Evolutionary conservation across 495 filamentous ascomycete species (phyloP), one percentile per base, ranked within the genome.

Genomic region (Hypoxylon intermedium): DNA sequence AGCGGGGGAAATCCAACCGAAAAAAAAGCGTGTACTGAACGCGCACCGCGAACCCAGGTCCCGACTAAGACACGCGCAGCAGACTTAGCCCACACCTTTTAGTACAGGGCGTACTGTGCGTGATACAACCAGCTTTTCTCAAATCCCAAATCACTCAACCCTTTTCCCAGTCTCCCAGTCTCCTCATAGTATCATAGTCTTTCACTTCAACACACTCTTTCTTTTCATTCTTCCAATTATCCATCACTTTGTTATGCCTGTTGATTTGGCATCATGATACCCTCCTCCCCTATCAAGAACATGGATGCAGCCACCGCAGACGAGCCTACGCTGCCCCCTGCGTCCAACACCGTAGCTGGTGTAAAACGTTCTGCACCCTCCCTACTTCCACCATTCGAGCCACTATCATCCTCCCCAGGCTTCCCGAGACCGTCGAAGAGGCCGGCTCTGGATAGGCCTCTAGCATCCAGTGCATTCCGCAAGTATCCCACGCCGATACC

Each of bases 371-470:
- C 89, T 36, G 88, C 88, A 58, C 82, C 89, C 13, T 84, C 91
- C 52, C 74, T 98, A 43, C 84, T 98, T 31, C 94, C 94, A 54
- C 88, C 94, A 5, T 97, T 98, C 74, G 94, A 98, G 76, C 94
- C 92, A 26, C 80, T 89, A 51, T 93, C 90, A 45, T 95, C 92
- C 9, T 96, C 93, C 24, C 94, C 93, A 20, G 85, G 80, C 55
- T 83, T 93, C 53, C 91, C 92, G 61, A 83, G 89, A 34, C 85
- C 89, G 11, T 77, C 80, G 49, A 89, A 92, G 78, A 84, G 89
- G 72, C 79, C 84, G 70, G 83, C 85, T 73, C 81, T 85, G 63
- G 81, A 83, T 56, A 76, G 80, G 33, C 72, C 67, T 43, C 57
- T 72, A 46, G 68, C 56, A 11, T 71, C 74, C 13, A 72, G 62